Conservation (phyloP, 2,329 filamentous ascomycete genomes). For the Ustilaginoidea virens region DNA sequence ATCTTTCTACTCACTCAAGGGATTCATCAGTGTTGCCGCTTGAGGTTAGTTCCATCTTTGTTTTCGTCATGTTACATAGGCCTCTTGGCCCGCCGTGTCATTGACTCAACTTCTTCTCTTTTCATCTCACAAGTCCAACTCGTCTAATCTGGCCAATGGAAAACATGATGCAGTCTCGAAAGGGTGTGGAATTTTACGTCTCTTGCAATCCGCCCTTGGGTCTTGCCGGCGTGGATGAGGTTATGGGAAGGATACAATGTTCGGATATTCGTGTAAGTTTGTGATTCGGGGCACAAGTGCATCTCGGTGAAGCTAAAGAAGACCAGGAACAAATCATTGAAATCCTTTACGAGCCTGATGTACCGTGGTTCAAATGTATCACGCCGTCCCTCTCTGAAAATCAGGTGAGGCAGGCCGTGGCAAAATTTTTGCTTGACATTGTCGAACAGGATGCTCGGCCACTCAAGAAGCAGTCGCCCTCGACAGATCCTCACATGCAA, state of each 20-base stretch:
- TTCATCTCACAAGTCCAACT: too few species aligned
- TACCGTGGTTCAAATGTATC: slow-evolving; percentile 20
- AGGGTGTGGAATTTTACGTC: slow-evolving; percentile 16
- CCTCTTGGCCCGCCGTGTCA: too few species aligned
- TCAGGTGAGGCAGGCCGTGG: slow-evolving; percentile 8
- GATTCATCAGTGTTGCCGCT: too few species aligned
- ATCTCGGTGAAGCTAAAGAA: not conserved
- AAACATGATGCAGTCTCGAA: too few species aligned
- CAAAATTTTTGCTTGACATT: slow-evolving; percentile 8
- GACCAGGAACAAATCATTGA: slow-evolving; percentile 11
- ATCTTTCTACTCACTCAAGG: too few species aligned
- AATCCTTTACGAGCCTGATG: slow-evolving; percentile 20
- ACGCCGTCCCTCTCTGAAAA: slow-evolving; percentile 2
- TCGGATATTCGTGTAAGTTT: not conserved
- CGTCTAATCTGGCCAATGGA: too few species aligned
- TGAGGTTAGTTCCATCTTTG: too few species aligned
- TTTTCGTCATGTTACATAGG: too few species aligned
- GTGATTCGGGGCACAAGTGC: not conserved
- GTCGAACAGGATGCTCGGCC: slow-evolving; percentile 1
- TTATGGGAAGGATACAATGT: slow-evolving; percentile 8
- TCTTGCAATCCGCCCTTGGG: slow-evolving; percentile 19
- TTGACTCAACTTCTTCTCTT: too few species aligned
- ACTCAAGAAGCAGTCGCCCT: too few species aligned
- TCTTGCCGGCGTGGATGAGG: slow-evolving; percentile 13
- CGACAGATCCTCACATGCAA: not conserved